phyloP scores from a whole-genome alignment of 2,329 filamentous ascomycete genomes.

The Botryotinia convoluta region DNA sequence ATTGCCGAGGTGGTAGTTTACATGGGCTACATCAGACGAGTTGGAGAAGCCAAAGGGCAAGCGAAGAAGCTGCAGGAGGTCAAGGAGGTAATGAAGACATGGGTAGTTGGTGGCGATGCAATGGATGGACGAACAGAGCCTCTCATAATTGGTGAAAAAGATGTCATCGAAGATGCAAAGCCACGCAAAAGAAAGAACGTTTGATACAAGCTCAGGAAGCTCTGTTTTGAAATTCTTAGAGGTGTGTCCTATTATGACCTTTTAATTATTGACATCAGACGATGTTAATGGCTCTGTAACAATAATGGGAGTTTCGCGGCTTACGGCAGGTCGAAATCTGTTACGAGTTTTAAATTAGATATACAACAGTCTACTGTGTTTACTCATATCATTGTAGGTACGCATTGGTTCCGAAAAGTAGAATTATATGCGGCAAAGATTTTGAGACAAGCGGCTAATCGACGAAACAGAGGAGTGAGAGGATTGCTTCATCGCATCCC shows the following conservation, averaged over 20 bases:
- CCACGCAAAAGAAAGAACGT: conserved; percentile 16
- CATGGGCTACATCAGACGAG: conserved; percentile 68
- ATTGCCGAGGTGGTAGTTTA: conserved; percentile 78
- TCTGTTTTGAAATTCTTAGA: background rate
- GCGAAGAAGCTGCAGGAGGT: conserved; percentile 61
- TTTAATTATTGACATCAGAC: background rate
- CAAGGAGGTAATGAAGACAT: conserved; percentile 68
- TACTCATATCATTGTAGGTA: background rate
- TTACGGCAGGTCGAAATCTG: background rate
- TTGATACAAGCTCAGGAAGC: conserved; percentile 9
- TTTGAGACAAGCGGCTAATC: conserved; percentile 16
- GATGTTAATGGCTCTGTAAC: background rate
- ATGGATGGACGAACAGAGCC: conserved; percentile 30
- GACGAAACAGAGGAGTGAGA: conserved; percentile 16
- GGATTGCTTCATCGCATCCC: conserved; percentile 16
- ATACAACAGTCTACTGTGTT: background rate
- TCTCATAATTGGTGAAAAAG: conserved; percentile 2
- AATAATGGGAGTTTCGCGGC: background rate
- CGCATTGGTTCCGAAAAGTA: background rate
- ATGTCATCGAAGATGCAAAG: conserved; percentile 7
- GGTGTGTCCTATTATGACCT: background rate
- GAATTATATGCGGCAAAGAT: background rate
- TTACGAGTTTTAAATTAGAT: conserved; percentile 5
- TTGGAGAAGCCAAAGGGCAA: conserved; percentile 64
- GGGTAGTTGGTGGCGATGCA: conserved; percentile 54